Evolutionary conservation across 805 yeast genomes (phyloP), one percentile per base, ranked within the genome.

Genomic region (Scheffersomyces amazonensis): DNA sequence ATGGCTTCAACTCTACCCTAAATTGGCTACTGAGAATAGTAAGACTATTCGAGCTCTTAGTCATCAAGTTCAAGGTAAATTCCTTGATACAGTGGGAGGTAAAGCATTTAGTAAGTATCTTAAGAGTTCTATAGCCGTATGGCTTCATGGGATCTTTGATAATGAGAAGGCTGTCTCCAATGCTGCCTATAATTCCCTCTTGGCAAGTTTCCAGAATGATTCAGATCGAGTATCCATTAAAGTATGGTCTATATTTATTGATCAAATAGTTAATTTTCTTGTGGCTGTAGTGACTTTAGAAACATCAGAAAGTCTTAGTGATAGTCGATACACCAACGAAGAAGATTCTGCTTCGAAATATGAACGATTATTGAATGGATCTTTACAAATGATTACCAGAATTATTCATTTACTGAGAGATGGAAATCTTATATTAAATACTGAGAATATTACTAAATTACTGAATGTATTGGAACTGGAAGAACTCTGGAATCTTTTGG

Each of bases 1-100:
- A 25, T 87, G 87, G 95, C 71, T 87, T 32, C 96, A 88, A 57
- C 47, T 87, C 16, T 91, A 87, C 52, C 83, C 96, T 0, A 87
- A 88, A 52, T 63, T 90, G 20, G 73, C 93, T 2, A 69, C 83
- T 5, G 93, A 86, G 43, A 78, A 76, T 37, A 80, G 90, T 2
- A 78, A 83, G 46, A 62, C 64, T 11, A 85, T 88, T 1, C 71
- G 97, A 40, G 40, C 63, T 7, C 53, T 70, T 15, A 58, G 88
- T 3, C 96, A 88, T 53, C 78, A 75, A 41, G 67, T 81, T 3
- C 89, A 89, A 35, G 75, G 83, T 1, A 57, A 54, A 13, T 56
- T 59, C 29, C 51, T 67, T 37, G 43, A 47, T 16, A 66, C 80
- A 28, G 78, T 85, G 28, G 74, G 73, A 5, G 68, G 70, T 4